Evolutionary conservation across 192 early-diverging fungal genomes (phyloP).

Genomic region (Allomyces arbusculus): DNA sequence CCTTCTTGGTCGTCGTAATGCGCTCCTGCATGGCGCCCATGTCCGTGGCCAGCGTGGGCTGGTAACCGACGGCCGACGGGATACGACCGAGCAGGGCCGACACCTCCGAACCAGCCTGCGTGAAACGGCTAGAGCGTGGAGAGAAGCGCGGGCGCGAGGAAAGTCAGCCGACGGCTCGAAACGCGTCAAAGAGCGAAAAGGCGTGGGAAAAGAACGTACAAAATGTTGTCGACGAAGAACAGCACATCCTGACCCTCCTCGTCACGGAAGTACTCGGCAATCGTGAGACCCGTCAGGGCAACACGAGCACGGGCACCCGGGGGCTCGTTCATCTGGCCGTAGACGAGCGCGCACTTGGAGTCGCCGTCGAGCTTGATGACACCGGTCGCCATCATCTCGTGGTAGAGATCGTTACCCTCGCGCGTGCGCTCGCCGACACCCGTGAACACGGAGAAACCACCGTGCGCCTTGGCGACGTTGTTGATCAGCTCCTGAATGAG

Average conservation of each 20-base stretch:
- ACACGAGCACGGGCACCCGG: slow-evolving; percentile 98
- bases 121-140: slow-evolving; percentile 54
- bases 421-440: slow-evolving; percentile 98
- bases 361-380: slow-evolving; percentile 87
- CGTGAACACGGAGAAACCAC: slow-evolving; percentile 95
- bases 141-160: too few relatives aligned
- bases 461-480: slow-evolving; percentile 97
- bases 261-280: slow-evolving; percentile 99
- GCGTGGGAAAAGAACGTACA: slow-evolving; percentile 7
- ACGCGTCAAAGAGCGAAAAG: too few relatives aligned
- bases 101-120: slow-evolving; percentile 99
- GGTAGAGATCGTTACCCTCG: slow-evolving; percentile 99
- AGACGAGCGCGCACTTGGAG: slow-evolving; percentile 88
- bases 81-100: slow-evolving; percentile 98
- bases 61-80: slow-evolving; percentile 99
- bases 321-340: slow-evolving; percentile 99
- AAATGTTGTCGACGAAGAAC: slow-evolving; percentile 99
- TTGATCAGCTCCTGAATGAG: slow-evolving; percentile 98
- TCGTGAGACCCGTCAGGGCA: slow-evolving; percentile 87
- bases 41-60: slow-evolving; percentile 94
- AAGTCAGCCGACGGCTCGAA: too few relatives aligned
- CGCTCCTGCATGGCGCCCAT: slow-evolving; percentile 99
- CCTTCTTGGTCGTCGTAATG: slow-evolving; percentile 99
- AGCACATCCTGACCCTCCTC: slow-evolving; percentile 98
- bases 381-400: slow-evolving; percentile 92